These are phyloP conservation scores for Pharus latifolius DNA, from an alignment of 176 grass and related monocot species.

Conservation along the genomic window DNA sequence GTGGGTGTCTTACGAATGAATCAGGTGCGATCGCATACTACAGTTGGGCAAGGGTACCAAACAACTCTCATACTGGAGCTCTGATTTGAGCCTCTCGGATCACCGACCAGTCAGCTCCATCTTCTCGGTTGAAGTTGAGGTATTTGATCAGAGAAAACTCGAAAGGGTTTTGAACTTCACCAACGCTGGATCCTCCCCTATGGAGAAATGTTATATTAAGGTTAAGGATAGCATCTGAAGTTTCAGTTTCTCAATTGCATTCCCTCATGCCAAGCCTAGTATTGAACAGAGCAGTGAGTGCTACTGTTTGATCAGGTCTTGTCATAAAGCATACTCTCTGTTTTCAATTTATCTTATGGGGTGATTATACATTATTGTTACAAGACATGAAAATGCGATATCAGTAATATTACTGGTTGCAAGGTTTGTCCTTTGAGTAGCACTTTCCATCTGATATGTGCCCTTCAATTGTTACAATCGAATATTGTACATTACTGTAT, in stretches of 20 bases:
- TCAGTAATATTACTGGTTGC: too few species aligned
- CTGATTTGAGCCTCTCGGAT: slow-evolving; percentile 44
- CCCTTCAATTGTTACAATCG: too few species aligned
- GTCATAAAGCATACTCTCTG: too few species aligned
- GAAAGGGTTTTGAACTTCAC: slow-evolving; percentile 50
- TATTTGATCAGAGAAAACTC: slow-evolving; percentile 41
- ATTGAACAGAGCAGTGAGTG: background rate
- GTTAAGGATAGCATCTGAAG: background rate
- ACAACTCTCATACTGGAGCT: slow-evolving; percentile 49
- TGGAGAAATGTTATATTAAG: background rate
- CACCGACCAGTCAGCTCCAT: slow-evolving; percentile 44
- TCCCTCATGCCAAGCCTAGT: background rate
- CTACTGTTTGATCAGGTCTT: background rate
- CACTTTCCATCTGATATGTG: too few species aligned
- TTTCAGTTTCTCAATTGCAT: background rate
- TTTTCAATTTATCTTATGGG: too few species aligned
- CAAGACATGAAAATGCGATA: too few species aligned
- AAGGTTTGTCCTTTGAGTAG: too few species aligned
- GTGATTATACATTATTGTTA: too few species aligned
- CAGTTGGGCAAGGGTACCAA: slow-evolving; percentile 58
- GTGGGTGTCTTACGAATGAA: slow-evolving; percentile 7
- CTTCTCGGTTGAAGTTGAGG: slow-evolving; percentile 51
- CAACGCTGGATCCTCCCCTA: slow-evolving; percentile 5
- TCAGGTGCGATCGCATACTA: slow-evolving; percentile 59
- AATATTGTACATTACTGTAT: too few species aligned